These are phyloP conservation scores for Penicillium palitans DNA, from an alignment of 2,329 filamentous ascomycete species.

Conservation along the genomic window DNA sequence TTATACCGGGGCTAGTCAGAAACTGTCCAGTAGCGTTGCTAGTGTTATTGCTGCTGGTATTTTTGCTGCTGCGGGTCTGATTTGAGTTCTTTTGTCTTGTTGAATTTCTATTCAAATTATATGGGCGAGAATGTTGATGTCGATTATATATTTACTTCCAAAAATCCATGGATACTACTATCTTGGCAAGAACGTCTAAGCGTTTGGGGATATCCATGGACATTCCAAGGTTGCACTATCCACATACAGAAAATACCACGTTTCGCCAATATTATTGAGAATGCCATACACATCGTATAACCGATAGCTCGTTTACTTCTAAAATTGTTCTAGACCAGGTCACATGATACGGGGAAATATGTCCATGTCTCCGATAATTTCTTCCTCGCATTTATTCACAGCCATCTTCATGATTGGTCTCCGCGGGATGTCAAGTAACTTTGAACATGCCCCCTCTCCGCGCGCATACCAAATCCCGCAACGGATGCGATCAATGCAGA, in stretches of 20 bases:
- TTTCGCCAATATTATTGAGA: too few relatives aligned
- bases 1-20: background rate
- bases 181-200: background rate
- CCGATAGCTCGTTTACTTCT: background rate
- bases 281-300: background rate
- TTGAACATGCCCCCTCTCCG: constrained; percentile 18
- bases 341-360: constrained; percentile 6
- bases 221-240: background rate
- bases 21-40: background rate
- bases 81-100: background rate
- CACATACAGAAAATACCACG: background rate
- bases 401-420: constrained; percentile 6
- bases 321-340: background rate
- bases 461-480: constrained; percentile 26
- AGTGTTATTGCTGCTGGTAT: background rate
- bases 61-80: background rate
- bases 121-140: background rate
- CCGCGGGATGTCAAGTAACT: background rate
- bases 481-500: constrained; percentile 28
- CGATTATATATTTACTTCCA: background rate
- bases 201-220: too few relatives aligned
- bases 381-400: background rate
- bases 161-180: background rate
- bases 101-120: background rate
- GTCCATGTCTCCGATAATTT: background rate